Conservation (phyloP, 2,329 filamentous ascomycete species). For the Botrytis medusae region DNA sequence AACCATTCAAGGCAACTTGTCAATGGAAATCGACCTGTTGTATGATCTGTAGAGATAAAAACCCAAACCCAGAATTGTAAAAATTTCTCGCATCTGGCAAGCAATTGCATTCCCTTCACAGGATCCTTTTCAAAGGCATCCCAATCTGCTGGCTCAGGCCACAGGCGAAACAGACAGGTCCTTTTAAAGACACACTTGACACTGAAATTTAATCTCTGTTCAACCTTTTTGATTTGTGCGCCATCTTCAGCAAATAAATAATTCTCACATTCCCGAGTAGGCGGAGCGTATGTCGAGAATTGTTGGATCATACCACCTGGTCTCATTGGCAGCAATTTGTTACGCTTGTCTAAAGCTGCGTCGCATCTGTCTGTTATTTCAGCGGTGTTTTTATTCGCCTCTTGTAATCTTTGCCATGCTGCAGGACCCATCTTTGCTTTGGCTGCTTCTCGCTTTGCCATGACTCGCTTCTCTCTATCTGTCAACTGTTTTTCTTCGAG, state of each 20-base stretch:
- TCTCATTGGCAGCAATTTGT: not conserved
- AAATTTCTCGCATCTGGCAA: not conserved
- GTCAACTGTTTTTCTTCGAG: not conserved
- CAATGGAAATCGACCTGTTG: not conserved
- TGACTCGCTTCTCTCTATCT: not conserved
- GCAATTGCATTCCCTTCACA: accelerated
- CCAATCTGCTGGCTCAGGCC: not conserved
- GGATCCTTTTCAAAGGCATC: not conserved
- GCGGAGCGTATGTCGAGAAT: not conserved
- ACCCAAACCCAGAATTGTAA: not conserved
- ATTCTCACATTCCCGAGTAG: not conserved
- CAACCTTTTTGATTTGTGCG: not conserved
- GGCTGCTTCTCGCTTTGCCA: not conserved
- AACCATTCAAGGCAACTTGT: not conserved
- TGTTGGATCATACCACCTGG: not conserved
- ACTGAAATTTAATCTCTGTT: not conserved
- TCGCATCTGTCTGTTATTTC: no score
- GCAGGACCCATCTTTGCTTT: not conserved
- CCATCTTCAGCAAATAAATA: not conserved
- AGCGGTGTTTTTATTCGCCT: accelerated
- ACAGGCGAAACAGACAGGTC: accelerated
- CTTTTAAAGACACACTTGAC: not conserved
- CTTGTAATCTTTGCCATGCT: not conserved
- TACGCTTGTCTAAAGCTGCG: accelerated
- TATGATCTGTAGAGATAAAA: accelerated